These are phyloP conservation scores for Pseudogymnoascus sp. DNA, from an alignment of 2,329 filamentous ascomycete species.

Conservation along the genomic window DNA sequence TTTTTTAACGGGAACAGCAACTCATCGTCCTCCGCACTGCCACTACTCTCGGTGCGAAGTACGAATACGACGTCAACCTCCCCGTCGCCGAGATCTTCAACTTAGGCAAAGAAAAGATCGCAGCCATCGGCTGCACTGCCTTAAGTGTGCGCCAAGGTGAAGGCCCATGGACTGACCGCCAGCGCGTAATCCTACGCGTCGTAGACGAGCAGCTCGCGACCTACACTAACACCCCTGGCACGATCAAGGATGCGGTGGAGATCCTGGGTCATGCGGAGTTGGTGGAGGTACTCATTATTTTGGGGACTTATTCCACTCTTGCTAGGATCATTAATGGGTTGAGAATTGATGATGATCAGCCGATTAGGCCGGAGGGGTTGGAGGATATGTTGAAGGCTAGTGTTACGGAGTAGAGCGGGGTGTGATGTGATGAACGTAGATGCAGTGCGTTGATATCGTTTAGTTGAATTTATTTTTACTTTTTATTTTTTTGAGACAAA, in stretches of 20 bases:
- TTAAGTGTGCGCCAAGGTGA: not conserved
- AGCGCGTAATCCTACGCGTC: constrained; percentile 13
- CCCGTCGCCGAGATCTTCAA: constrained; percentile 19
- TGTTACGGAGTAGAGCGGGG: not conserved
- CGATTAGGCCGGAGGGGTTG: constrained; percentile 11
- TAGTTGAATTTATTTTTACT: not conserved
- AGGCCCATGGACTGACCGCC: constrained; percentile 13
- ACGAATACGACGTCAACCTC: constrained; percentile 22
- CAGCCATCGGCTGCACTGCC: constrained; percentile 11
- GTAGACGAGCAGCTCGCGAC: constrained; percentile 15
- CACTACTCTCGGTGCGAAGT: constrained; percentile 18
- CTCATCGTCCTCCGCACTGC: constrained; percentile 20
- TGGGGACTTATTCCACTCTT: constrained; percentile 17
- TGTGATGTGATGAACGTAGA: not conserved
- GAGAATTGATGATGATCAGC: constrained; percentile 14
- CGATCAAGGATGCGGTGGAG: constrained; percentile 14
- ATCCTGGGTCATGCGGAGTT: constrained; percentile 16
- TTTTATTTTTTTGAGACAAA: not conserved
- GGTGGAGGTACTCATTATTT: constrained; percentile 17
- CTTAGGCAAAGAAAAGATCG: constrained; percentile 13
- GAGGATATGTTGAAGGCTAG: constrained; percentile 9
- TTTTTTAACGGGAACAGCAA: constrained; percentile 18
- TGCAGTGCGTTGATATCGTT: not conserved
- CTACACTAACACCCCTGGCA: constrained; percentile 12
- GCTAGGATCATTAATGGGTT: constrained; percentile 18